phyloP scores from a whole-genome alignment of 2,329 filamentous ascomycete species.

The Neonectria sp. region DNA sequence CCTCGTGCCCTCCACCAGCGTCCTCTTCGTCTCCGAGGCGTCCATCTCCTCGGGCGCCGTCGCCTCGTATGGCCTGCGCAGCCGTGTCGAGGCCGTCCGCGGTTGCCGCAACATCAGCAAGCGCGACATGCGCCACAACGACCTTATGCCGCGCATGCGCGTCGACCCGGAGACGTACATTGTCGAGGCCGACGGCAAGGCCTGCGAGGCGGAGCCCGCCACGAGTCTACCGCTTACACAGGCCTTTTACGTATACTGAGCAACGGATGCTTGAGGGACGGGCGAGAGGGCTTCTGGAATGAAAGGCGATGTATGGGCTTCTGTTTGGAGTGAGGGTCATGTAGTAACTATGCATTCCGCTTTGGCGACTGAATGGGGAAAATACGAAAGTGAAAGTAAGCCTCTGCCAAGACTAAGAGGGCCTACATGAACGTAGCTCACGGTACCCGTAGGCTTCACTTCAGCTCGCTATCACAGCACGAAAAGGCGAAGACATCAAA shows the following conservation, averaged over 20 bases:
- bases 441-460: too few species aligned
- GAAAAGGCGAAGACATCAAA: too few species aligned
- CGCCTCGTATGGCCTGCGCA: slow-evolving; percentile 81
- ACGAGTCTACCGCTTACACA: slow-evolving; percentile 82
- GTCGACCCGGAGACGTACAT: slow-evolving; percentile 93
- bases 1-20: slow-evolving; percentile 77
- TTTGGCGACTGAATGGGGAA: slow-evolving; percentile 27
- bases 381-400: too few species aligned
- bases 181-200: slow-evolving; percentile 86
- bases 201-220: slow-evolving; percentile 82
- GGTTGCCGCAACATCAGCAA: slow-evolving; percentile 84
- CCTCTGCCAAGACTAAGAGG: too few species aligned
- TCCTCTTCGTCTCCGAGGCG: slow-evolving; percentile 86
- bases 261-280: slow-evolving; percentile 1
- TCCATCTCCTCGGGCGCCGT: slow-evolving; percentile 78
- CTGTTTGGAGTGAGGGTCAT: background rate
- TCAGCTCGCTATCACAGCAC: background rate
- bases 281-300: background rate
- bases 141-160: slow-evolving; percentile 85
- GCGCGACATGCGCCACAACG: slow-evolving; percentile 92
- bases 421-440: too few species aligned
- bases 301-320: background rate
- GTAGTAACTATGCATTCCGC: background rate
- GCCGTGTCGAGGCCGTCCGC: slow-evolving; percentile 84
- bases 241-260: slow-evolving; percentile 81